Conservation (phyloP, 2,329 filamentous ascomycete species). For the Aspergillus aculeatinus region DNA sequence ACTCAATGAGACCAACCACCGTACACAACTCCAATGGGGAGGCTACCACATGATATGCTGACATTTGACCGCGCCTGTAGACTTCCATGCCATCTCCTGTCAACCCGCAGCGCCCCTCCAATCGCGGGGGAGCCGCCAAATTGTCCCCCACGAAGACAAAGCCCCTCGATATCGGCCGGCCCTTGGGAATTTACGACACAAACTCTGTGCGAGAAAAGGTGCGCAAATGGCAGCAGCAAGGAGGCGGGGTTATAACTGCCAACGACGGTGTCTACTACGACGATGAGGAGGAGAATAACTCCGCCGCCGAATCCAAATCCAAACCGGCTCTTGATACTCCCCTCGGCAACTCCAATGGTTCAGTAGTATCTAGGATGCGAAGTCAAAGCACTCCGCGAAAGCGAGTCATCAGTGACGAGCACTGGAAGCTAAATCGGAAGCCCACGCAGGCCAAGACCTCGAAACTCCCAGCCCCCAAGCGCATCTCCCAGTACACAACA, state of each 20-base stretch:
- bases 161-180: conserved; percentile 49
- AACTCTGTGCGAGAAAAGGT: conserved; percentile 75
- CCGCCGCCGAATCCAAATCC: conserved; percentile 24
- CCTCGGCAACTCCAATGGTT: conserved; percentile 18
- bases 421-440: conserved; percentile 65
- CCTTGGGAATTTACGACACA: conserved; percentile 60
- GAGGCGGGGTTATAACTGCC: conserved; percentile 63
- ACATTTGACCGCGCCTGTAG: conserved; percentile 14
- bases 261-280: conserved; percentile 59
- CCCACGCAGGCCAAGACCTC: conserved; percentile 43
- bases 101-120: conserved; percentile 40
- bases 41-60: conserved; percentile 9
- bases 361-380: conserved; percentile 25
- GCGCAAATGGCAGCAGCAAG: conserved; percentile 78
- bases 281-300: conserved; percentile 49
- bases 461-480: conserved; percentile 44
- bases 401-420: conserved; percentile 86
- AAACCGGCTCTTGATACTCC: conserved; percentile 28
- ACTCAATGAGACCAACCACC: conserved; percentile 3
- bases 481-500: conserved; percentile 42
- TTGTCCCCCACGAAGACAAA: conserved; percentile 54
- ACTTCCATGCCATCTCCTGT: conserved; percentile 43
- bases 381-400: conserved; percentile 73
- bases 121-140: conserved; percentile 58
- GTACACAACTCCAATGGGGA: background rate